phyloP scores from a whole-genome alignment of 2,329 filamentous ascomycete species.

The Anthostomella pinea region DNA sequence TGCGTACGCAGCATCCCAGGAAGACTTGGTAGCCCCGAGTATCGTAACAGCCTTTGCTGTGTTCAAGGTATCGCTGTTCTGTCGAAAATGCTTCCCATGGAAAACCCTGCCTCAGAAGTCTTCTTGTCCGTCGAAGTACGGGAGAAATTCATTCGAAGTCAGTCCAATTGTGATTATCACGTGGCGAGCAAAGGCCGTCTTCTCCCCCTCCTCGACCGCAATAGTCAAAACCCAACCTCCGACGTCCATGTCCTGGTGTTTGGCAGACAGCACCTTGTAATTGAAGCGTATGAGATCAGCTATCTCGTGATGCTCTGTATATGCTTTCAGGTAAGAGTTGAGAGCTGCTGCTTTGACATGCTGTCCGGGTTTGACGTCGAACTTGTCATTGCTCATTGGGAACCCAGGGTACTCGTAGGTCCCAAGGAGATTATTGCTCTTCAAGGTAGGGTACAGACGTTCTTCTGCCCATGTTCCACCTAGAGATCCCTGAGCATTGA shows the following conservation, averaged over 20 bases:
- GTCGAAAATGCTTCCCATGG: conserved; percentile 51
- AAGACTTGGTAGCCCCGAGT: conserved; percentile 60
- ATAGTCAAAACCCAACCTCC: conserved; percentile 32
- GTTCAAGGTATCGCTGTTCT: conserved; percentile 32
- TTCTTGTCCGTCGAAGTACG: conserved; percentile 46
- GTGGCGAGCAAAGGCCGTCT: not conserved
- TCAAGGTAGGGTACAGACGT: conserved; percentile 65
- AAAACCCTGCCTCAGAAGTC: conserved; percentile 51
- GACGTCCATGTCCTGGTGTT: conserved; percentile 41
- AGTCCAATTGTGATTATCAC: conserved; percentile 61
- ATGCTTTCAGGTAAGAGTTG: conserved; percentile 55
- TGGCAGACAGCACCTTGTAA: conserved; percentile 47
- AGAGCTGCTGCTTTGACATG: conserved; percentile 58
- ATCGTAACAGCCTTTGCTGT: conserved; percentile 44
- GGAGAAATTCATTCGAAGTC: conserved; percentile 55
- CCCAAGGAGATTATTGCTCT: conserved; percentile 70
- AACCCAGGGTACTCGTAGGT: conserved; percentile 73
- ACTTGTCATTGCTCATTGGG: conserved; percentile 57
- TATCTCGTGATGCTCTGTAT: conserved; percentile 52
- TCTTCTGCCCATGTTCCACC: conserved; percentile 70
- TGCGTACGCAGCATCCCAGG: conserved; percentile 60
- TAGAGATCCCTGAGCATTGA: no score
- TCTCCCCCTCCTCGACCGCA: not conserved
- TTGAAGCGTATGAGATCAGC: conserved; percentile 45
- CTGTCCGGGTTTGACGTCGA: conserved; percentile 44